A percentile compares a stretch with the other conserved stretches of the same genome.
Evolutionary conservation across 495 filamentous ascomycete genomes (phyloP).

Genomic region (Aeminium ludgeri): DNA sequence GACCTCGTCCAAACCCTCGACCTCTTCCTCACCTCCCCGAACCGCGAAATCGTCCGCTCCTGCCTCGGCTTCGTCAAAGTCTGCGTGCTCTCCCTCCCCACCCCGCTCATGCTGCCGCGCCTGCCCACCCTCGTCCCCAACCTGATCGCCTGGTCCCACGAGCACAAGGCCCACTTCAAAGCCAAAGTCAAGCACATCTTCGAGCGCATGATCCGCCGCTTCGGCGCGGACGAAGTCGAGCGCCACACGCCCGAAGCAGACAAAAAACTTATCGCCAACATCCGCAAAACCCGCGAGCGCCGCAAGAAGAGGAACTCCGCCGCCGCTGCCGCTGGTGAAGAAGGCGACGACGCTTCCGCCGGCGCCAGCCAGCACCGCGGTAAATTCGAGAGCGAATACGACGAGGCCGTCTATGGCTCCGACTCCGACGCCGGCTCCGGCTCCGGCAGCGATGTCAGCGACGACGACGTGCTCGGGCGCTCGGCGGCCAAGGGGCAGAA

Average conservation of each 20-base stretch:
- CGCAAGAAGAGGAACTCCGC: slow-evolving; percentile 66
- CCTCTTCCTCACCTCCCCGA: slow-evolving; percentile 72
- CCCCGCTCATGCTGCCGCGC: slow-evolving; percentile 53
- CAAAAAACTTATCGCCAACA: slow-evolving; percentile 77
- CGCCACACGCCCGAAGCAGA: slow-evolving; percentile 64
- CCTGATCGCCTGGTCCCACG: slow-evolving; percentile 87
- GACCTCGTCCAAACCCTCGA: slow-evolving; percentile 86
- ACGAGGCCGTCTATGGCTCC: slow-evolving; percentile 85
- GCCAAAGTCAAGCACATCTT: slow-evolving; percentile 95
- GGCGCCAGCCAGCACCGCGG: slow-evolving; percentile 23
- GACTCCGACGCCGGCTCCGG: slow-evolving; percentile 38
- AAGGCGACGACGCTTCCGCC: slow-evolving; percentile 18
- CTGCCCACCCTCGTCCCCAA: slow-evolving; percentile 64
- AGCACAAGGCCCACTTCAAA: slow-evolving; percentile 90
- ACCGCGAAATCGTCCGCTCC: slow-evolving; percentile 84
- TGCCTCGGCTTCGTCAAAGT: slow-evolving; percentile 95
- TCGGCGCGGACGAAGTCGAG: slow-evolving; percentile 66
- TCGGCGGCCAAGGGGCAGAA: slow-evolving; percentile 36
- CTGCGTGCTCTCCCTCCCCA: slow-evolving; percentile 68
- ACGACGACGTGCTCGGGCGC: slow-evolving; percentile 23
- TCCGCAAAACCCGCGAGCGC: slow-evolving; percentile 80
- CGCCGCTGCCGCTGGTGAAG: too few species aligned
- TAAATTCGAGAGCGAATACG: slow-evolving; percentile 77
- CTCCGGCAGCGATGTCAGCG: slow-evolving; percentile 27
- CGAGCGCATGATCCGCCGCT: slow-evolving; percentile 79